Percentiles rank a stretch among this genome's conserved stretches.
Conservation (phyloP, 2,329 filamentous ascomycete genomes). For the Beauveria brongniartii region DNA sequence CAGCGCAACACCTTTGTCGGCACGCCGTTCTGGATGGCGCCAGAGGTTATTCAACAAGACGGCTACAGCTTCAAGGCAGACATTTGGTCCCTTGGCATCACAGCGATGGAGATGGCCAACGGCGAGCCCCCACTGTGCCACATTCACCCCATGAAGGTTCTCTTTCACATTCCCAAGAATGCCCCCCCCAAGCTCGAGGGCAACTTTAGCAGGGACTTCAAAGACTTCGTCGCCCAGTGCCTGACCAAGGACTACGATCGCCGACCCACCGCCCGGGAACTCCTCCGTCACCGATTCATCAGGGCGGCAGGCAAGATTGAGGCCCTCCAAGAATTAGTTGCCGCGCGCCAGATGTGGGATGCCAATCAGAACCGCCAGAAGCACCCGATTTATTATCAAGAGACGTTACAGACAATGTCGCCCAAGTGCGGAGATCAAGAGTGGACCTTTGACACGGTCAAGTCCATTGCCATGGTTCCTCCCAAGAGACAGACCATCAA, state of each 20-base stretch:
- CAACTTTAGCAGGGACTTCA: constrained; percentile 81
- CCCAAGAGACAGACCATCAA: constrained; percentile 47
- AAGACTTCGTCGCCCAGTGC: constrained; percentile 86
- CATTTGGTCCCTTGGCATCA: constrained; percentile 89
- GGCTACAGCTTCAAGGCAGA: constrained; percentile 82
- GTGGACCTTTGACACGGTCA: constrained; percentile 95
- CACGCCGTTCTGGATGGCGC: constrained; percentile 96
- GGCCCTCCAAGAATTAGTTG: constrained; percentile 76
- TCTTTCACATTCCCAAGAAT: constrained; percentile 87
- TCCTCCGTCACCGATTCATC: constrained; percentile 84
- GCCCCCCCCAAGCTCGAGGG: constrained; percentile 78
- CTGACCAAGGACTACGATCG: constrained; percentile 86
- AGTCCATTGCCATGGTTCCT: constrained; percentile 45
- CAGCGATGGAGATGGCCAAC: constrained; percentile 79
- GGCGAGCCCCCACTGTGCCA: constrained; percentile 83
- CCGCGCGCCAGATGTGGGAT: constrained; percentile 75
- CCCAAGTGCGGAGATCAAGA: constrained; percentile 66
- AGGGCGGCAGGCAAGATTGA: constrained; percentile 81
- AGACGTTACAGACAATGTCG: constrained; percentile 70
- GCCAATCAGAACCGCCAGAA: constrained; percentile 59
- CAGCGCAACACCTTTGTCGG: constrained; percentile 96
- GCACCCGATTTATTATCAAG: constrained; percentile 83
- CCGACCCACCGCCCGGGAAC: constrained; percentile 75
- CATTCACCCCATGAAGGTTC: constrained; percentile 87
- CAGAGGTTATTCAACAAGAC: constrained; percentile 85